Evolutionary conservation across 225 moss, liverwort and hornwort genomes (phyloP), one percentile per base, ranked within the genome.

Genomic region (Anthoceros angustus): DNA sequence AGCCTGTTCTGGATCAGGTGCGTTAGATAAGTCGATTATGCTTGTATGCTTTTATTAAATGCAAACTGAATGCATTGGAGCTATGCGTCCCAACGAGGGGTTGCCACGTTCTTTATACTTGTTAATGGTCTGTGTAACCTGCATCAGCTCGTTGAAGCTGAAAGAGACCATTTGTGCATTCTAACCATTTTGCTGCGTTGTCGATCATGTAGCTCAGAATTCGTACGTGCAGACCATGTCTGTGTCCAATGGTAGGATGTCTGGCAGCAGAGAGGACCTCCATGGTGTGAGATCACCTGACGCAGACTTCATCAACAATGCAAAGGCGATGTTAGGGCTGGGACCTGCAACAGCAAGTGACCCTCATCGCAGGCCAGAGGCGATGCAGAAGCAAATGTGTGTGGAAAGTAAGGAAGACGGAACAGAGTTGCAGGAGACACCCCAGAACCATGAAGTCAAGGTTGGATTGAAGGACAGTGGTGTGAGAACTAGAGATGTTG

Each of bases 1-100:
- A 55, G 55, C 55, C 55, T 55, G 55, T 55, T 23, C 14, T 55
- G 23, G 55, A 55, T 23, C 55, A 55, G 55, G 55, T 55, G 55
- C 12, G 16, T 23, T 20, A 55, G 5, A 18, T 2, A 55, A 55
- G 4, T 32, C 32, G 32, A 32, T 32, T 32, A 32, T 4, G 32
- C 4, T 8, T 55, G 23, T 55, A 48, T 48, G 46, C 46, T 12
- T 48, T 6, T 5, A 48, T 48, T 32, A 32, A 32, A 32, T 4
- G 4, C 32, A 32, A 32, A 4, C 32, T 5, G 46, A 12, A 48
- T 48, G 14, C 46, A 48, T 48, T 6, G 46, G 14, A 48, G 14
- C 46, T 12, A 2, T 48, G 5, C n/a, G n/a, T n/a, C 32, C 32
- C 32, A 32, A 32, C 32, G 32, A 32, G 32, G 32, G 32, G 32